phyloP scores from a whole-genome alignment of 306 rosid genomes.

The Malus sieversii region DNA sequence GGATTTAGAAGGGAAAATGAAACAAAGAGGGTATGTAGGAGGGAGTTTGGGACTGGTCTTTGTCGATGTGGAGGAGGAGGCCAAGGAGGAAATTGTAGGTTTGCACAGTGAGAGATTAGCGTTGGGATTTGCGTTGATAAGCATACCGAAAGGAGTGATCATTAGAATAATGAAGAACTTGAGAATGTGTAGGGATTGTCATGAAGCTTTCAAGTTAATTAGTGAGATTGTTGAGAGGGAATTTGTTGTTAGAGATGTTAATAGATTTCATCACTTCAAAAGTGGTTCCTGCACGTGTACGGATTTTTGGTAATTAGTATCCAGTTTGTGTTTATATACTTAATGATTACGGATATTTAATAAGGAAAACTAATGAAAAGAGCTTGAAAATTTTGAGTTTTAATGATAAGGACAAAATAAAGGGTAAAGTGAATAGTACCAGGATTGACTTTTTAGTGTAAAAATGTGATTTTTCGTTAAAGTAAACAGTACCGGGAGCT shows the following conservation, averaged over 20 bases:
- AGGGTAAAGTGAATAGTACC: no score
- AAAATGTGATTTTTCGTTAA: no score
- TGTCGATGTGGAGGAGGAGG: slow-evolving; percentile 72
- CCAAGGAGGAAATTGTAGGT: slow-evolving; percentile 53
- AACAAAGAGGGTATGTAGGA: slow-evolving; percentile 61
- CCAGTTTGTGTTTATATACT: background rate
- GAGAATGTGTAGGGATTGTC: slow-evolving; percentile 76
- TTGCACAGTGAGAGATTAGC: slow-evolving; percentile 84
- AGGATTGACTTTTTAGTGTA: no score
- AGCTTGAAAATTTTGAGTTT: no score
- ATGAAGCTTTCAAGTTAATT: slow-evolving; percentile 66
- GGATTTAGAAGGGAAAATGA: slow-evolving; percentile 60
- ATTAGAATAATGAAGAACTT: slow-evolving; percentile 82
- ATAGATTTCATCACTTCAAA: slow-evolving; percentile 84
- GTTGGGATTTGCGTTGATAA: slow-evolving; percentile 68
- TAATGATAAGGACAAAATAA: no score
- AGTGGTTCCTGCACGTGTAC: slow-evolving; percentile 49
- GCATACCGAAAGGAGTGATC: slow-evolving; percentile 49
- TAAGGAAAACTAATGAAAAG: no score
- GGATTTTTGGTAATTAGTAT: slow-evolving; percentile 53
- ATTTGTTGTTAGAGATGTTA: slow-evolving; percentile 65
- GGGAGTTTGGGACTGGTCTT: slow-evolving; percentile 59
- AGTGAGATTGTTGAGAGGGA: slow-evolving; percentile 70
- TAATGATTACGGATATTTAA: background rate
- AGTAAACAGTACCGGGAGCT: no score